These are phyloP conservation scores for Ogataea philodendri DNA, from an alignment of 805 yeast genomes.

Conservation along the genomic window DNA sequence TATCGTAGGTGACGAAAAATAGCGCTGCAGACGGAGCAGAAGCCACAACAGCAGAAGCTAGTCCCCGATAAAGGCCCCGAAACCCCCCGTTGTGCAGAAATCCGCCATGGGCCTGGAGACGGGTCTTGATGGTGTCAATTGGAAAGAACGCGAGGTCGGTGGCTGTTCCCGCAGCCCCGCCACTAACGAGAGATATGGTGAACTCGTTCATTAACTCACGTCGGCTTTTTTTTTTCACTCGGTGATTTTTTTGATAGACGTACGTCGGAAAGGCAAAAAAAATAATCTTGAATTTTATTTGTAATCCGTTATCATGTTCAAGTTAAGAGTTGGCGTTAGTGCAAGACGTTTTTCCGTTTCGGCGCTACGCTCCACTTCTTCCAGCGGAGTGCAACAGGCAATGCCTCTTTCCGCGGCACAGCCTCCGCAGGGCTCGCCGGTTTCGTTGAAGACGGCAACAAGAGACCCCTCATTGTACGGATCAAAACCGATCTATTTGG, in stretches of 20 bases:
- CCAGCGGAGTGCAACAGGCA: constrained; percentile 26
- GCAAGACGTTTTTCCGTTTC: constrained; percentile 8
- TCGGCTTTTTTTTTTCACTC: constrained; percentile 1
- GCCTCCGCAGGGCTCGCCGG: constrained; percentile 49
- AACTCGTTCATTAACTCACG: constrained; percentile 14
- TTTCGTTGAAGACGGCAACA: constrained; percentile 42
- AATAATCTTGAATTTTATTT: constrained; percentile 1
- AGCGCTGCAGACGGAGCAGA: constrained; percentile 87
- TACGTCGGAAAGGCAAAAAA: constrained; percentile 2
- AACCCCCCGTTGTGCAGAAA: constrained; percentile 92
- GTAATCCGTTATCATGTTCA: constrained; percentile 2
- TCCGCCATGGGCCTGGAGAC: constrained; percentile 94
- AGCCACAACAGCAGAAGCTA: constrained; percentile 91
- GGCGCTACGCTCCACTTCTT: constrained; percentile 14
- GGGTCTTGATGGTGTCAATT: constrained; percentile 89
- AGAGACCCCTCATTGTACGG: constrained; percentile 52
- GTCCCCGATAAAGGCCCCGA: constrained; percentile 84
- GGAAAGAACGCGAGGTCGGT: constrained; percentile 96
- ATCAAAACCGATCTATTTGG: constrained; percentile 89
- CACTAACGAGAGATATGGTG: constrained; percentile 43
- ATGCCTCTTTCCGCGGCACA: constrained; percentile 20
- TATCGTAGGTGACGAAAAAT: constrained; percentile 82
- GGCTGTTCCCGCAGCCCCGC: constrained; percentile 95
- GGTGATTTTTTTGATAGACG: not conserved
- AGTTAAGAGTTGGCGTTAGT: constrained; percentile 1